Percentiles rank a stretch among this genome's conserved stretches.
Conservation (phyloP, 768 basidiomycete genomes). For the Mycena vitilis region DNA sequence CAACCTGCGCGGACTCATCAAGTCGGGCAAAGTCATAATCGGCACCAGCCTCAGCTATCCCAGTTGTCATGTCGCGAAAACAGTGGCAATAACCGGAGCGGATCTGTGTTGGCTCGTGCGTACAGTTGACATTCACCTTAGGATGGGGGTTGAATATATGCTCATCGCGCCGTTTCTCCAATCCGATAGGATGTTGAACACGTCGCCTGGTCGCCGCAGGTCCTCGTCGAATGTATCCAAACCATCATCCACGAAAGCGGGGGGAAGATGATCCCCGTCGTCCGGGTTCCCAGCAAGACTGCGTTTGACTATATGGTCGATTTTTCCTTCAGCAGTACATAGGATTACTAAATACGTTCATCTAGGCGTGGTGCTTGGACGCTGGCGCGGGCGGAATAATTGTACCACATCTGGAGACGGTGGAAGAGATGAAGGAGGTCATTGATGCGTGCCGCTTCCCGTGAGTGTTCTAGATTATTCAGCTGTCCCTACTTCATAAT, state of each 20-base stretch:
- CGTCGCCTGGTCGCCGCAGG: constrained; percentile 22
- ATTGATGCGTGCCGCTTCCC: constrained; percentile 29
- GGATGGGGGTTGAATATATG: too few relatives aligned
- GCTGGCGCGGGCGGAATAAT: constrained; percentile 32
- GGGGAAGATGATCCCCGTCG: constrained; percentile 30
- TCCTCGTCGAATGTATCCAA: constrained; percentile 28
- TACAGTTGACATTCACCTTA: too few relatives aligned
- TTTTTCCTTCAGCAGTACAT: not conserved
- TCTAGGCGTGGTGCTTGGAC: constrained; percentile 26
- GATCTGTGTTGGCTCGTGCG: constrained; percentile 30
- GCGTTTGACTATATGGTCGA: constrained; percentile 32
- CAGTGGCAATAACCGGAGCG: constrained; percentile 21
- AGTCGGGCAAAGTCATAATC: constrained; percentile 2
- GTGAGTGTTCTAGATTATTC: constrained; percentile 2
- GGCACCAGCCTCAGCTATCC: constrained; percentile 20
- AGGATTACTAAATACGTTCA: not conserved
- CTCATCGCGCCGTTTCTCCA: not conserved
- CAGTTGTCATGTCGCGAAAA: constrained; percentile 30
- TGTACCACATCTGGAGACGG: constrained; percentile 28
- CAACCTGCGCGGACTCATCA: not conserved
- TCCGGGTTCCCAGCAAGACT: constrained; percentile 32
- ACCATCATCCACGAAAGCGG: constrained; percentile 31
- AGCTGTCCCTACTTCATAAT: not conserved
- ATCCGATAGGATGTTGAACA: constrained; percentile 30
- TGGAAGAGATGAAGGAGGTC: constrained; percentile 22